Base-by-base conservation (phyloP, 164 flowering plant genomes). In the Annona cherimola region DNA sequence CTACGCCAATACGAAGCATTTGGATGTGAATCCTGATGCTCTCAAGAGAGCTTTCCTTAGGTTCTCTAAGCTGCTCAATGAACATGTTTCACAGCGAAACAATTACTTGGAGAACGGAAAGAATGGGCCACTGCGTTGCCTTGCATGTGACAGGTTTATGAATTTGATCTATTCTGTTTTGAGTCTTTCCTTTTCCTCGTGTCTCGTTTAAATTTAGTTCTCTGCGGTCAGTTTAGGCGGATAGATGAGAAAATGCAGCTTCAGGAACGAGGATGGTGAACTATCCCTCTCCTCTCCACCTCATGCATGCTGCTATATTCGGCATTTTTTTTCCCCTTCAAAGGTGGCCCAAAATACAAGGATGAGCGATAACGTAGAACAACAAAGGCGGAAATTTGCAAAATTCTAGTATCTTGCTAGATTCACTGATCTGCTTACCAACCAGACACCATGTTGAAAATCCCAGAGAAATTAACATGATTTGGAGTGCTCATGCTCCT, bases 101-200 rank as follows among this genome's bases (percentile, higher is more conserved):
- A 80, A 55, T 54, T 95, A 81, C 77, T 81, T 93, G 87, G 97
- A 89, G 79, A 81, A 91, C 68, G 97, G 97, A 50, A 95, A 89
- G 82, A 78, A 80, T 8, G 92, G 90, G 14, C 81, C 86, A 46
- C 78, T 93, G 73, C 87, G 80, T 5, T 95, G 99, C 80, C 69
- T 89, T 62, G 93, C 84, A 14, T 95, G 99, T 78, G 81, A 79
- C 88, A 93, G 99, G 99, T 95, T 83, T 81, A 69, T 81, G 19
- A 55, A 59, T 5, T 68, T 71, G 60, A 9, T 26, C 35, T 26
- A 26, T 50, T 50, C 9, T 16, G 3, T 50, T 50, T 7, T 2
- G 63, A 26, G 43, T 45, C 40, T 14, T 26, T 50, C 61, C 44
- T 41, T 55, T 42, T 60, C 20, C 41, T 64, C n/a, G 42, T 42